Base-by-base conservation (phyloP, 2,329 filamentous ascomycete genomes). In the Trichoderma sp. region DNA sequence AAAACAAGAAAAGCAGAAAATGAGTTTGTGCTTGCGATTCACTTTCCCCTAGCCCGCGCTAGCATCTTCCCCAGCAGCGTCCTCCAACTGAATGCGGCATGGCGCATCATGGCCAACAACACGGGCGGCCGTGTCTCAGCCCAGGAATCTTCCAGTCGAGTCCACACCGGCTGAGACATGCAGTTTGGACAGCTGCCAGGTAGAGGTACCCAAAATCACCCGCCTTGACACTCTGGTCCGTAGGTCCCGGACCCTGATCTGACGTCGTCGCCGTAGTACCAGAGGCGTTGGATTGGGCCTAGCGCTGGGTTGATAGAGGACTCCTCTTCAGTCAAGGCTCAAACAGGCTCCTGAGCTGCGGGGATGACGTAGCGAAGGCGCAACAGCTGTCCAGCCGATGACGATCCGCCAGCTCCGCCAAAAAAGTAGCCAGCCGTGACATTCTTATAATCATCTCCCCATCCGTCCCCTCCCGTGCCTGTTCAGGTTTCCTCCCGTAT, bases 361-460 rank as follows among this genome's bases (percentile, higher is more conserved):
- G 57, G 24, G 58, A 72, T 72, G 71, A 72, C 71, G 71, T 72
- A 72, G 66, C 51, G 43, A 11, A 21, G 39, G 69, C 71, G 51
- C 63, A 65, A 58, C 60, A 63, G 60, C 58, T 61, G 66, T 61
- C 71, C 60, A 71, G 69, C 65, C 71, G 71, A 72, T 72, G 71
- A 65, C 71, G 71, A 70, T 72, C 71, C 71, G 71, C 60, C 34
- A 64, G 71, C 71, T 72, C 71, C 67, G 66, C 71, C 39, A 58
- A 71, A 65, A 65, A 58, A 53, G 30, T 39, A 64, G 30, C 36
- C 58, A 66, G 28, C 39, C 65, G 56, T 60, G 53, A 14, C 64
- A 53, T 68, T 62, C 60, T 72, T 72, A 72, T 72, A 72, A 65
- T 70, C 67, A 65, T 53, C 71, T 65, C 71, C 66, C 67, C 57